phyloP scores from a whole-genome alignment of 106 monocot species.

The Cymbidium sinense region DNA sequence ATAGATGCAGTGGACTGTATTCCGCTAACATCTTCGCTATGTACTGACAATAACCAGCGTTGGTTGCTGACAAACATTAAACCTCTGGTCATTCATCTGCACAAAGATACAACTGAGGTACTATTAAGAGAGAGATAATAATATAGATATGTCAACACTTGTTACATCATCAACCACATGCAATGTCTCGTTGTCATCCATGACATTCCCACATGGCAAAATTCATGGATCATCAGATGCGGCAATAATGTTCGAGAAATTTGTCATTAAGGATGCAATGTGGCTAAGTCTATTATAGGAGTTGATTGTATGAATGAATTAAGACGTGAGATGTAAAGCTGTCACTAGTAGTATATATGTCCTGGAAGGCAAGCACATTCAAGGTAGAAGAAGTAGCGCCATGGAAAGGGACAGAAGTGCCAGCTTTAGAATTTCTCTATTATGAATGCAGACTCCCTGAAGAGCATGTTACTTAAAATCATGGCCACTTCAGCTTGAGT shows the following conservation, averaged over 20 bases:
- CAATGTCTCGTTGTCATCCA: background rate
- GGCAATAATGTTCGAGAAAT: background rate
- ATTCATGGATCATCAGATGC: background rate
- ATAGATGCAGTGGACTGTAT: background rate
- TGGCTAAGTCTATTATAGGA: background rate
- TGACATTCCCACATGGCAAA: background rate
- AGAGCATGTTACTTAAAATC: background rate
- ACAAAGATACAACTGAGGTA: background rate
- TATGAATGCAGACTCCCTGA: background rate
- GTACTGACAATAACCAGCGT: background rate
- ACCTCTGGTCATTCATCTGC: background rate
- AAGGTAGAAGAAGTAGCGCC: background rate
- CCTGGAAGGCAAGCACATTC: too few species aligned
- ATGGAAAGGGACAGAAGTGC: background rate
- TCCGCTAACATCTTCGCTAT: background rate
- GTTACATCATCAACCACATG: background rate
- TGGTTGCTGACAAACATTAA: background rate
- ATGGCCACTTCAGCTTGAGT: background rate
- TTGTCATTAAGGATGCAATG: background rate
- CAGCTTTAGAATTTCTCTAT: background rate
- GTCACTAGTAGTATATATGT: background rate
- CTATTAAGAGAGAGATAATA: background rate
- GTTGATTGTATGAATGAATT: background rate
- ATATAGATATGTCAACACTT: background rate
- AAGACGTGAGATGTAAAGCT: background rate